A percentile compares a stretch with the other conserved stretches of the same genome.
Evolutionary conservation across 306 rosid genomes (phyloP).

Genomic region (Erythrophleum fordii): DNA sequence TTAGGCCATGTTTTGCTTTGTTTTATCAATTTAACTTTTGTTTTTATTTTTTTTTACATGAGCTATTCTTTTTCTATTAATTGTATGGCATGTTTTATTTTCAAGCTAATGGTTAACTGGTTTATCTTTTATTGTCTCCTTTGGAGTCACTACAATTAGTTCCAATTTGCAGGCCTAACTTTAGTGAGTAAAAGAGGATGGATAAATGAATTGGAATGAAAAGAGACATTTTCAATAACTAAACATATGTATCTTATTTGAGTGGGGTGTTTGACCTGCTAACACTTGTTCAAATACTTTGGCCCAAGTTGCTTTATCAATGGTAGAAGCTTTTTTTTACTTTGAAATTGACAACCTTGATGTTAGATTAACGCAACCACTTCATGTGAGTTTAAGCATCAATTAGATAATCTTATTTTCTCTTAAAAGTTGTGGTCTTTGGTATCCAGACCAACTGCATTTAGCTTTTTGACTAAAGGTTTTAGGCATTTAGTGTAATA

Average conservation of each 20-base stretch:
- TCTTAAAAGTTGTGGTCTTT: neutral
- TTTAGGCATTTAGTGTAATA: neutral
- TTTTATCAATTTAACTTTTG: too few species aligned
- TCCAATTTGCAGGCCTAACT: neutral
- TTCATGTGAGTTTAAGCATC: neutral
- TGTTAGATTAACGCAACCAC: neutral
- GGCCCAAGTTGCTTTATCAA: neutral
- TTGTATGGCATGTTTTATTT: neutral
- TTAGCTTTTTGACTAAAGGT: neutral
- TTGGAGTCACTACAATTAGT: neutral
- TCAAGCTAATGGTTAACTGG: neutral
- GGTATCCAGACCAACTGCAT: neutral
- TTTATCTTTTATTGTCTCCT: neutral
- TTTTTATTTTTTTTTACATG: neutral
- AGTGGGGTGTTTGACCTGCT: neutral
- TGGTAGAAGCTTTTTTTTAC: neutral
- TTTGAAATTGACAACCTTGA: neutral
- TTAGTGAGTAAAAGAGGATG: neutral
- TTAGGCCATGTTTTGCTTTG: too few species aligned
- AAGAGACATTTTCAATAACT: neutral
- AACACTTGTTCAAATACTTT: neutral
- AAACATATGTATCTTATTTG: neutral
- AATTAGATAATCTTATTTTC: neutral
- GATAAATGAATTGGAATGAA: neutral
- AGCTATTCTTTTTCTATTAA: neutral